Evolutionary conservation across 176 grass and related monocot species (phyloP).

Genomic region (Luzula sylvatica): DNA sequence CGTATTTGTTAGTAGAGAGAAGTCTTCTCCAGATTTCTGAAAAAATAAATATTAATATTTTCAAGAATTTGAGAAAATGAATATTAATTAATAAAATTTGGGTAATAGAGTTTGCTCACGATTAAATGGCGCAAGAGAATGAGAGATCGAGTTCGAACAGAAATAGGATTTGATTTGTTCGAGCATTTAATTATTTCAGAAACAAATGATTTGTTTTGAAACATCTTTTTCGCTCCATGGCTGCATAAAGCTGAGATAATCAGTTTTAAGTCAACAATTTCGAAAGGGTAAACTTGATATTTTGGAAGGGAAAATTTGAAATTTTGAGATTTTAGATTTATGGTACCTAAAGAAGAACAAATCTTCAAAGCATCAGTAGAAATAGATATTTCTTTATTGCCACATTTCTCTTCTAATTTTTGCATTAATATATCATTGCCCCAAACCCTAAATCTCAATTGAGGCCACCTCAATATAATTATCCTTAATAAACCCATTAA

Average conservation of each 20-base stretch:
- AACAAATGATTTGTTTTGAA: slow-evolving; percentile 47
- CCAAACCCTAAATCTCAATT: slow-evolving; percentile 62
- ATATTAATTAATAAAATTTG: neutral
- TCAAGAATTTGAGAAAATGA: neutral
- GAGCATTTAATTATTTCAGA: slow-evolving; percentile 26
- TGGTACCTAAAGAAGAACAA: slow-evolving; percentile 78
- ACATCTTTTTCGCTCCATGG: slow-evolving; percentile 45
- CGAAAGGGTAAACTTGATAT: neutral
- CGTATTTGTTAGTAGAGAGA: slow-evolving; percentile 25
- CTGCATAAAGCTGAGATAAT: slow-evolving; percentile 62
- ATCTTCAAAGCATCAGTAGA: slow-evolving; percentile 38
- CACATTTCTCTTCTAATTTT: slow-evolving; percentile 33
- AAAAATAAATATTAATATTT: neutral
- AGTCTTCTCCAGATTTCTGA: slow-evolving; percentile 19
- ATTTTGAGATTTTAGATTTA: slow-evolving; percentile 28
- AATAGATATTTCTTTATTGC: slow-evolving; percentile 25
- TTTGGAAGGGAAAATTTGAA: neutral
- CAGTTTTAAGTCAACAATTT: slow-evolving; percentile 1
- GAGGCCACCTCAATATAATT: slow-evolving; percentile 68
- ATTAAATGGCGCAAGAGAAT: slow-evolving; percentile 56
- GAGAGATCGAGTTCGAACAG: slow-evolving; percentile 47
- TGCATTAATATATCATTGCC: slow-evolving; percentile 48
- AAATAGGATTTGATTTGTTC: slow-evolving; percentile 24
- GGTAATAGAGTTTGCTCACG: slow-evolving; percentile 25
- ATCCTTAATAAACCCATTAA: slow-evolving; percentile 44